Evolutionary conservation across 805 yeast species (phyloP).

Genomic region (Yamadazyma olivae): DNA sequence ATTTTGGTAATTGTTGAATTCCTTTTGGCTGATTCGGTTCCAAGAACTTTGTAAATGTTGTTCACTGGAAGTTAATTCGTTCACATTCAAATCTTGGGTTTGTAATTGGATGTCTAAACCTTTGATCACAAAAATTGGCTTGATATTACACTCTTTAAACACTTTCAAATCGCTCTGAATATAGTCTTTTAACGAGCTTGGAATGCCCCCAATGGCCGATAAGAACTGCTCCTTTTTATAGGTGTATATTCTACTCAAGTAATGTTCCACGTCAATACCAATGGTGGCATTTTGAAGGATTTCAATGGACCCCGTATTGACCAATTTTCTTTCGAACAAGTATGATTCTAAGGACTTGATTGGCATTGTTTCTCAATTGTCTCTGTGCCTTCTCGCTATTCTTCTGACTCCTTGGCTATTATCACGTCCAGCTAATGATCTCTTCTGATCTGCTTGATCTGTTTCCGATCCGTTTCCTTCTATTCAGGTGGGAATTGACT

Average conservation of each 20-base stretch:
- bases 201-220: conserved; percentile 81
- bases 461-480: too few species aligned
- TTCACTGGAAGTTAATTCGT: conserved; percentile 36
- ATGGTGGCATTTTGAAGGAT: conserved; percentile 62
- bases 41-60: conserved; percentile 40
- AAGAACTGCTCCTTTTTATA: conserved; percentile 64
- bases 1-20: conserved; percentile 17
- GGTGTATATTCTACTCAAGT: conserved; percentile 59
- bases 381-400: too few species aligned
- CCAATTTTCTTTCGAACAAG: conserved; percentile 64
- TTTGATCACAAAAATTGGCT: conserved; percentile 76
- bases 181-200: conserved; percentile 53
- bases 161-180: conserved; percentile 61
- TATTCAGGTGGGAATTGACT: too few species aligned
- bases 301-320: conserved; percentile 60
- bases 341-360: conserved; percentile 61
- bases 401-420: too few species aligned
- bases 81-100: conserved; percentile 29
- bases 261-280: conserved; percentile 85
- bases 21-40: conserved; percentile 30
- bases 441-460: too few species aligned
- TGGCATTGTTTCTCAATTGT: too few species aligned
- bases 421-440: too few species aligned
- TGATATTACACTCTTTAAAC: conserved; percentile 59
- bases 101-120: conserved; percentile 54